Base-by-base conservation (phyloP, 2,329 filamentous ascomycete genomes). In the Escovopsis sp. region DNA sequence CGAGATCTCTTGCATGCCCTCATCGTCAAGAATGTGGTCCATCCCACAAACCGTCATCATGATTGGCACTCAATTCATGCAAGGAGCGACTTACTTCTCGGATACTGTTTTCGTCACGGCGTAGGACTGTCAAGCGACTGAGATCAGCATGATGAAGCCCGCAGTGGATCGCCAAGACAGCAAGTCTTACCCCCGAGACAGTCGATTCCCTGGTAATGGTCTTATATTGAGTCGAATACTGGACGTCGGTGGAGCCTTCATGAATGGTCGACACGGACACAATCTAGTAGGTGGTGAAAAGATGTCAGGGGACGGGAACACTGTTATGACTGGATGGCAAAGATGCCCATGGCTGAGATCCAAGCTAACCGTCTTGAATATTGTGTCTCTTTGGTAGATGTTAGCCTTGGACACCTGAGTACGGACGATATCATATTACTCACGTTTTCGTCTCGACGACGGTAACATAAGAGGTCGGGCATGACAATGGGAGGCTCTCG, bases 81-180 rank as follows among this genome's bases (percentile, higher is more conserved):
- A 30, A 3, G 27, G 11, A 7, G 5, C 8, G 11, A 45, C 49
- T 41, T 38, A 51, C 49, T 42, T 47, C 30, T 39, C 30, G 14
- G 39, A 27, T 14, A 39, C 39, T 9, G 51, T 53, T 1, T 51
- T 38, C 8, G 51, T 52, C n/a, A 53, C 40, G 4, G 50, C 49
- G 29, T 47, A 50, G 5, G 52, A 52, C 51, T 53, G 11, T 16
- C 2, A n/a, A 8, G 8, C n/a, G 29, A 48, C 11, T 3, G 8
- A 11, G 2, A 30, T 30, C 11, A 30, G 27, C 11, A 11, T 30
- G 3, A 8, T 20, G 27, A 30, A 11, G 27, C 11, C 27, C 27
- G 8, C 8, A 3, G 9, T 30, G 27, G 27, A 2, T 5, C 5
- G 6, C 25, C 9, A 30, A 7, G 9, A 11, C 8, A 30, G 27